A percentile compares a stretch with the other conserved stretches of the same genome.
phyloP scores from a whole-genome alignment of 192 early-diverging fungal species.

The Coemansia pectinata region DNA sequence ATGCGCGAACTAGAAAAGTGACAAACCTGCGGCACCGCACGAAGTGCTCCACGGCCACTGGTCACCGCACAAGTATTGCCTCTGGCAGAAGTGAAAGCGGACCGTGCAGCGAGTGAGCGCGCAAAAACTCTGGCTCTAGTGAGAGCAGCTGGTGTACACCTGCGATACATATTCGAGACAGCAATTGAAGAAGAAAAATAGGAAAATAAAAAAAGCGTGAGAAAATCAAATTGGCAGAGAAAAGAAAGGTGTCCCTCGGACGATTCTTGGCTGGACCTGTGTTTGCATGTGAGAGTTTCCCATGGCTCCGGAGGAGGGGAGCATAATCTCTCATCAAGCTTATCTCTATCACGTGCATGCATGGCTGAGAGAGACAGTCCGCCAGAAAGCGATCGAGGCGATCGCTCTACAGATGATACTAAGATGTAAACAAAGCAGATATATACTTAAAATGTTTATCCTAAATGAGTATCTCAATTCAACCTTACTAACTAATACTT shows the following conservation, averaged over 20 bases:
- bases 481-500: not conserved
- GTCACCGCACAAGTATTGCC: not conserved
- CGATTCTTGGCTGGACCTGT: not conserved
- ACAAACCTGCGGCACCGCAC: not conserved
- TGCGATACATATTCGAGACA: not conserved
- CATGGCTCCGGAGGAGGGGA: not conserved
- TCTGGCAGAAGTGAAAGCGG: not conserved
- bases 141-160: not conserved
- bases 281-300: not conserved
- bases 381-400: not conserved
- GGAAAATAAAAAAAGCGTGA: slow-evolving; percentile 1
- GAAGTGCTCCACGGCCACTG: not conserved
- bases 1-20: slow-evolving; percentile 8
- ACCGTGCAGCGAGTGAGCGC: not conserved
- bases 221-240: not conserved
- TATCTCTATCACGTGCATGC: slow-evolving; percentile 3
- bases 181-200: not conserved
- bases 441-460: not conserved
- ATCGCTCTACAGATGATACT: not conserved
- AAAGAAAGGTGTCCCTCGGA: not conserved
- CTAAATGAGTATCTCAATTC: not conserved
- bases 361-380: not conserved
- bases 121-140: not conserved
- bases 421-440: not conserved
- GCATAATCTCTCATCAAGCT: slow-evolving; percentile 2